These are phyloP conservation scores for Chionographis japonica DNA, from an alignment of 106 monocot species.

Conservation along the genomic window DNA sequence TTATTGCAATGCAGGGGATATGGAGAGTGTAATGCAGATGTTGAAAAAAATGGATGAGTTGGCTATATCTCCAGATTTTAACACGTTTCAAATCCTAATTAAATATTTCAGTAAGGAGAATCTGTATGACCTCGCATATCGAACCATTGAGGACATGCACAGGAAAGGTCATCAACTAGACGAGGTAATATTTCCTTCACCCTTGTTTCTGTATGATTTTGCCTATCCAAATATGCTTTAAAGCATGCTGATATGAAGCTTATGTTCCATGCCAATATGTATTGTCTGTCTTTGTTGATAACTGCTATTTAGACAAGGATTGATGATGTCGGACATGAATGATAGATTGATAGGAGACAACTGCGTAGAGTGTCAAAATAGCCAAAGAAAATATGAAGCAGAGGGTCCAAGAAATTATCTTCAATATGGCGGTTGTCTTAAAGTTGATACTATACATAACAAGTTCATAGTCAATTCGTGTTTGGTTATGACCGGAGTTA, in stretches of 20 bases:
- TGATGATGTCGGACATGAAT: too few species aligned
- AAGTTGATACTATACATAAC: too few species aligned
- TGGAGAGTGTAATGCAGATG: constrained; percentile 81
- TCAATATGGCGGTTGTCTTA: too few species aligned
- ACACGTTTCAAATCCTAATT: constrained; percentile 88
- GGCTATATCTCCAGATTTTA: constrained; percentile 80
- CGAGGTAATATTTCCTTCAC: constrained; percentile 48
- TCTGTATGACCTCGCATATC: constrained; percentile 81
- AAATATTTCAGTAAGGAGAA: constrained; percentile 84
- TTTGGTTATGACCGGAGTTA: too few species aligned
- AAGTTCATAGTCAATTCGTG: too few species aligned
- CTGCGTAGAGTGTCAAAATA: too few species aligned
- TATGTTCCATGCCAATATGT: not conserved
- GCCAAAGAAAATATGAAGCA: too few species aligned
- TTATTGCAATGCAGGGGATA: constrained; percentile 79
- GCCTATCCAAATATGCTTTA: not conserved
- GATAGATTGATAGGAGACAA: too few species aligned
- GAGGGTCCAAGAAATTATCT: too few species aligned
- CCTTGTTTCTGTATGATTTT: not conserved
- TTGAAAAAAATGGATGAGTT: constrained; percentile 82
- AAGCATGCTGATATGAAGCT: not conserved
- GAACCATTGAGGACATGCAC: constrained; percentile 80
- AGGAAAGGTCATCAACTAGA: constrained; percentile 75
- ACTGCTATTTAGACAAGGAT: too few species aligned
- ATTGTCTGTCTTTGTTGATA: too few species aligned